Evolutionary conservation across 2,329 filamentous ascomycete genomes (phyloP).

Genomic region (Clonostachys chloroleuca): DNA sequence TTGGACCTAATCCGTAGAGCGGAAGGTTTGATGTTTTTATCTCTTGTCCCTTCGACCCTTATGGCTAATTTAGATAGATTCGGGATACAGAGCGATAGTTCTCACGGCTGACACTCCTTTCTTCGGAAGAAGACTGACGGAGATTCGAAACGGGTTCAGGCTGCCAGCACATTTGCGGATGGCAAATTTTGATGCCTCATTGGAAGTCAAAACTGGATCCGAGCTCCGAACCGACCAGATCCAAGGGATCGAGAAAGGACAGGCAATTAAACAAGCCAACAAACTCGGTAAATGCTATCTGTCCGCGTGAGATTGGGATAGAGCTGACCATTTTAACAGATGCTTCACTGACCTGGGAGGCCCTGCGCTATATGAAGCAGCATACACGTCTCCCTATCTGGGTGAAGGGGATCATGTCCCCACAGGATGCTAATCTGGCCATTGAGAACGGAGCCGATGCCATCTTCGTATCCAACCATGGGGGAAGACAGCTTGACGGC

Average conservation of each 20-base stretch:
- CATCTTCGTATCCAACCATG: slow-evolving; percentile 16
- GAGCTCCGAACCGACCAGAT: slow-evolving; percentile 5
- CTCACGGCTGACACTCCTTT: slow-evolving; percentile 13
- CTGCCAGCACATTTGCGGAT: slow-evolving; percentile 8
- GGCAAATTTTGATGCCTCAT: slow-evolving; percentile 10
- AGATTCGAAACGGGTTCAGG: slow-evolving; percentile 9
- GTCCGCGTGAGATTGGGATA: background rate
- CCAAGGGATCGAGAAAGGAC: background rate
- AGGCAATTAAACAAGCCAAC: background rate
- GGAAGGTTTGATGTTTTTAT: background rate
- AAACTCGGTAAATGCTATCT: background rate
- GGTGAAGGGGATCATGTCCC: slow-evolving; percentile 21
- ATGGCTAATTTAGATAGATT: background rate
- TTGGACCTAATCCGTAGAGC: slow-evolving; percentile 1
- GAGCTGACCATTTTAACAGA: background rate
- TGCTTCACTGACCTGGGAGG: background rate
- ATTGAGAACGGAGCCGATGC: slow-evolving; percentile 18
- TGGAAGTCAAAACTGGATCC: slow-evolving; percentile 7
- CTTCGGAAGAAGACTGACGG: slow-evolving; percentile 6
- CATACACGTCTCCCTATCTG: slow-evolving; percentile 2
- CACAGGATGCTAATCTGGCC: slow-evolving; percentile 19
- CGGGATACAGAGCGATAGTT: slow-evolving; percentile 10
- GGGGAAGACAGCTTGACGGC: background rate
- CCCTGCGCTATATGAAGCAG: background rate
- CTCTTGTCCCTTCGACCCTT: background rate